Conservation (phyloP, 768 basidiomycete genomes). For the Plicaturopsis crispa region DNA sequence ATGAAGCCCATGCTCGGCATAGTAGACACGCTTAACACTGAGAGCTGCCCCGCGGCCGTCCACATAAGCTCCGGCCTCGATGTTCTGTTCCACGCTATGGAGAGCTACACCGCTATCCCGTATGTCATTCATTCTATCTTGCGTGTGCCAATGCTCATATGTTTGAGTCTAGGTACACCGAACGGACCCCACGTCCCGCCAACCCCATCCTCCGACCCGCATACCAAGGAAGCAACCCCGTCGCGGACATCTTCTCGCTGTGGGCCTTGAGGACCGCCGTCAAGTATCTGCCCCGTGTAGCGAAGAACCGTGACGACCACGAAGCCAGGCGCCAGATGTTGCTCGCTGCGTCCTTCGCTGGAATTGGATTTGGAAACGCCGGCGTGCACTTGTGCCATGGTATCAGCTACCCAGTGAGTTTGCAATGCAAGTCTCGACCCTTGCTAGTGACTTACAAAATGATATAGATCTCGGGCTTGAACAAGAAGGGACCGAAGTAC, state of each 20-base stretch:
- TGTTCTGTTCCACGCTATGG: constrained; percentile 92
- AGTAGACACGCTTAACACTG: constrained; percentile 86
- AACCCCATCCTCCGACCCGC: constrained; percentile 90
- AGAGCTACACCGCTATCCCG: constrained; percentile 93
- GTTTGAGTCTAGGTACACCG: constrained; percentile 56
- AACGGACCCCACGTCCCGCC: constrained; percentile 80
- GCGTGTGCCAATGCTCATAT: constrained; percentile 2
- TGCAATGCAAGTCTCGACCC: no score
- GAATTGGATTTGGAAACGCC: constrained; percentile 92
- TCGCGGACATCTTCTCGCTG: constrained; percentile 91
- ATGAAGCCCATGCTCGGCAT: constrained; percentile 86
- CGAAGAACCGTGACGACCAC: constrained; percentile 66
- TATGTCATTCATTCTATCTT: constrained; percentile 27
- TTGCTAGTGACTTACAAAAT: background rate
- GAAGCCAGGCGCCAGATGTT: constrained; percentile 92
- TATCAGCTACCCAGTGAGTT: constrained; percentile 76
- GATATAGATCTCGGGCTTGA: constrained; percentile 79
- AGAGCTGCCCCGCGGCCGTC: constrained; percentile 83
- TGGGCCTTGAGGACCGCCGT: constrained; percentile 92
- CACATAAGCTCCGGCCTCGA: constrained; percentile 95
- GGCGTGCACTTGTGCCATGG: constrained; percentile 89
- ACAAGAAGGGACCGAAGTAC: constrained; percentile 91
- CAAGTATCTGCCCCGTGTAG: constrained; percentile 80
- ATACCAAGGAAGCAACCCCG: constrained; percentile 90
- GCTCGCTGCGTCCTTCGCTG: constrained; percentile 91